These are phyloP conservation scores for Torulaspora globosa DNA, from an alignment of 1,139 yeast species.

Conservation along the genomic window DNA sequence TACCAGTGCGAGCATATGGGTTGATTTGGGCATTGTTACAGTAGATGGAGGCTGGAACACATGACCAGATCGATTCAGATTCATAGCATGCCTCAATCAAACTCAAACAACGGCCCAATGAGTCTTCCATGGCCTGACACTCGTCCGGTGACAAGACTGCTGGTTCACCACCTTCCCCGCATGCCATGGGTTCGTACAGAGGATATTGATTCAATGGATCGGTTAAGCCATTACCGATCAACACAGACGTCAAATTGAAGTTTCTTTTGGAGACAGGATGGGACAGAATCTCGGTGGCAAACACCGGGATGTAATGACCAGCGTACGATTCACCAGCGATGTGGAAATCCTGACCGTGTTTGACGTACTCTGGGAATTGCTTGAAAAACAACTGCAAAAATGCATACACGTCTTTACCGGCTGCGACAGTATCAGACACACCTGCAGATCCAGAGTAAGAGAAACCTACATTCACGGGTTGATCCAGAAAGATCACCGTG, in stretches of 20 bases:
- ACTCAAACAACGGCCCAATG: conserved; percentile 75
- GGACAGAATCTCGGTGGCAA: conserved; percentile 79
- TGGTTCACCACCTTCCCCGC: conserved; percentile 88
- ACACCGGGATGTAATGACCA: conserved; percentile 94
- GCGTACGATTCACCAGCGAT: conserved; percentile 99
- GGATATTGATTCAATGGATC: conserved; percentile 88
- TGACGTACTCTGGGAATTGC: conserved; percentile 79
- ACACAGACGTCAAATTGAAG: conserved; percentile 78
- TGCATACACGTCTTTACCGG: conserved; percentile 90
- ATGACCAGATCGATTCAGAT: conserved; percentile 73
- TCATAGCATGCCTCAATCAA: conserved; percentile 80
- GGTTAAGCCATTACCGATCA: conserved; percentile 95
- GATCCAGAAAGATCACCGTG: conserved; percentile 86
- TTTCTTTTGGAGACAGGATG: conserved; percentile 65
- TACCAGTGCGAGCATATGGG: conserved; percentile 86
- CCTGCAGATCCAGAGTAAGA: conserved; percentile 61
- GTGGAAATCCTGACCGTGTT: conserved; percentile 62
- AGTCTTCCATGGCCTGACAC: conserved; percentile 69
- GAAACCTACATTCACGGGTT: conserved; percentile 91
- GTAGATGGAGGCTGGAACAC: conserved; percentile 90
- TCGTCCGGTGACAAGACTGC: conserved; percentile 67
- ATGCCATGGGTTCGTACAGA: conserved; percentile 94
- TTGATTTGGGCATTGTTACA: conserved; percentile 85
- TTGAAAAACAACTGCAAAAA: conserved; percentile 85
- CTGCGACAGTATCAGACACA: conserved; percentile 76